Evolutionary conservation across 768 basidiomycete species (phyloP), one percentile per base, ranked within the genome.

Genomic region (Serendipita sp.): DNA sequence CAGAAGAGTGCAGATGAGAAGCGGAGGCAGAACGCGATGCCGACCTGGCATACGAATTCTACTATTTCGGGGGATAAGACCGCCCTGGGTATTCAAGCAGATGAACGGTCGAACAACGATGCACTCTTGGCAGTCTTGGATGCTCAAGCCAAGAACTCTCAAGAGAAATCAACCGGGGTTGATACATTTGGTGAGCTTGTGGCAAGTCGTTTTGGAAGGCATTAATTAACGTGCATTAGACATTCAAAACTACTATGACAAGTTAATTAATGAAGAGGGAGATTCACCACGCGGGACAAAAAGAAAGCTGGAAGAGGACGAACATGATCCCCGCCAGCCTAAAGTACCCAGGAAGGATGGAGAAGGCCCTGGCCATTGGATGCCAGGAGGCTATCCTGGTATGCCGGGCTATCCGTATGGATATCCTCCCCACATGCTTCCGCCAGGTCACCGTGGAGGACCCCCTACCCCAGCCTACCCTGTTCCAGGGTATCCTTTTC

Each of bases 1-100:
- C 88, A 91, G 72, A 79, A 88, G 64, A 89, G 89, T 69, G 83
- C 82, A 23, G 84, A 93, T 73, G 88, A 88, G 1, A 88, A 88
- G 65, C 76, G 77, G 65, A 83, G 86, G 71, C 93, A 98, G 76
- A 97, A 98, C 72, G 83, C 85, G 0, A 77, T 99, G 51, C 96
- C 96, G 0, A 79, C 88, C 11, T 99, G 96, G 96, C 91, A 96
- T 76, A 80, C 93, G 69, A 89, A 91, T 74, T 94, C 91, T 71
- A 99, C 96, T 2, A 91, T 99, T 67, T 86, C 91, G 2, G 92
- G 93, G 7, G 88, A 94, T 68, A 76, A 92, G 66, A 96, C 95
- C 0, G 87, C 90, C 23, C 78, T 94, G 45, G 91, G 92, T 18
- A 80, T 89, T 65, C 82, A 84, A 69, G 88, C 56, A 4, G 56